These are phyloP conservation scores for Cytospora chrysosperma DNA, from an alignment of 2,329 filamentous ascomycete species.

Conservation along the genomic window DNA sequence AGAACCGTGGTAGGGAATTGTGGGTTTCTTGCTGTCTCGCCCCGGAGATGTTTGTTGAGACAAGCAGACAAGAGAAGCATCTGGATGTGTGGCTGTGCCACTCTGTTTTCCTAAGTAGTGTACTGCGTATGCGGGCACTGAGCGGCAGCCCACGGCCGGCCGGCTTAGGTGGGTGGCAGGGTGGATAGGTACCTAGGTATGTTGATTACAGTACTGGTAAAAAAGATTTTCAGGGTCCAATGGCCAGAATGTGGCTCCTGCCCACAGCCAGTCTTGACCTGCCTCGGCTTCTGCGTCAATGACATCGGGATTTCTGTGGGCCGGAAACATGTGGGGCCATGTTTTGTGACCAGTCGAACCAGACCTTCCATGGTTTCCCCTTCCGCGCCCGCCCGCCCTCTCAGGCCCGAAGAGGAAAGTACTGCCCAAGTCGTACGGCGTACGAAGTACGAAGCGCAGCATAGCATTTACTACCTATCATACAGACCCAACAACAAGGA, in stretches of 20 bases:
- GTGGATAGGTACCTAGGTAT: no score
- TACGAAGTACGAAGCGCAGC: neutral
- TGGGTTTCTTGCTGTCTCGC: neutral
- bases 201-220: no score
- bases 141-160: neutral
- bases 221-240: constrained; percentile 1
- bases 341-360: neutral
- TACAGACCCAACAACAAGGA: neutral
- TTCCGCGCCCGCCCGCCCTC: neutral
- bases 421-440: neutral
- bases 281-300: neutral
- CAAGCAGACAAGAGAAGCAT: neutral
- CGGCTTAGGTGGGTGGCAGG: no score
- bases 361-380: no score
- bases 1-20: neutral
- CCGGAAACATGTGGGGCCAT: neutral
- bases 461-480: neutral
- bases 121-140: neutral
- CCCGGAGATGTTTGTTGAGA: neutral
- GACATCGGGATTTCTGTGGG: neutral
- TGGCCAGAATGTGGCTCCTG: neutral
- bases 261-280: neutral
- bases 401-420: neutral
- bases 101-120: no score
- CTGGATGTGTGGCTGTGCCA: neutral